Percentiles rank a stretch among this genome's conserved stretches.
phyloP scores from a whole-genome alignment of 1,284 basidiomycete species.

The Ganoderma resinaceum region DNA sequence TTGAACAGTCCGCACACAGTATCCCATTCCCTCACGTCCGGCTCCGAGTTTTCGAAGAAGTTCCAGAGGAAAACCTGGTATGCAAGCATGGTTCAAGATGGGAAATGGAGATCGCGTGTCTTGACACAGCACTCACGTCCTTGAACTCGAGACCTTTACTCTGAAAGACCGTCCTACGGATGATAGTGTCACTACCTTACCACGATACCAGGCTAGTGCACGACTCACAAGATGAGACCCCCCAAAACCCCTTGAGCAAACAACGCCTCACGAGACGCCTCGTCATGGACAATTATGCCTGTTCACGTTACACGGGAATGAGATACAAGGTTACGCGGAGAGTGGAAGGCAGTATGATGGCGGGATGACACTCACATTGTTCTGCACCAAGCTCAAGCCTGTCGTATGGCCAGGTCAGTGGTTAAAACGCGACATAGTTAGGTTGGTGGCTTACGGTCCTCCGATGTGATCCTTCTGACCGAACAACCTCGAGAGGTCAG shows the following conservation, averaged over 20 bases:
- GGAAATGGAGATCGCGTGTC: background rate
- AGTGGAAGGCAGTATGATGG: background rate
- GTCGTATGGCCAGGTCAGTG: background rate
- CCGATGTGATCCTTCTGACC: slow-evolving; percentile 66
- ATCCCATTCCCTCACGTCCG: slow-evolving; percentile 60
- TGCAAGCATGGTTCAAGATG: background rate
- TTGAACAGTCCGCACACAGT: slow-evolving; percentile 51
- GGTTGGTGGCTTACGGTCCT: slow-evolving; percentile 42
- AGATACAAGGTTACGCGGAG: background rate
- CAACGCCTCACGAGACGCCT: background rate
- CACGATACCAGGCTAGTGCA: background rate
- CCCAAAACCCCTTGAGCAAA: background rate
- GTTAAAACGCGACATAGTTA: background rate
- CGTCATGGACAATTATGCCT: slow-evolving; percentile 8
- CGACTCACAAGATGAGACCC: background rate
- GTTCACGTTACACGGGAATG: background rate
- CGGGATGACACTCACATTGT: background rate
- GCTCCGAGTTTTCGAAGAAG: slow-evolving; percentile 69
- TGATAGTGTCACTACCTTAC: background rate
- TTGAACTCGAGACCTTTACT: slow-evolving; percentile 79
- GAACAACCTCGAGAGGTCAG: slow-evolving; percentile 49
- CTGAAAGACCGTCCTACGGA: slow-evolving; percentile 65
- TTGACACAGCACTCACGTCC: slow-evolving; percentile 51
- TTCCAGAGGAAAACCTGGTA: slow-evolving; percentile 70
- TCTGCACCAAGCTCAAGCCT: slow-evolving; percentile 5